Evolutionary conservation across 2,329 filamentous ascomycete genomes (phyloP).

Genomic region (Dactylellina leptospora): DNA sequence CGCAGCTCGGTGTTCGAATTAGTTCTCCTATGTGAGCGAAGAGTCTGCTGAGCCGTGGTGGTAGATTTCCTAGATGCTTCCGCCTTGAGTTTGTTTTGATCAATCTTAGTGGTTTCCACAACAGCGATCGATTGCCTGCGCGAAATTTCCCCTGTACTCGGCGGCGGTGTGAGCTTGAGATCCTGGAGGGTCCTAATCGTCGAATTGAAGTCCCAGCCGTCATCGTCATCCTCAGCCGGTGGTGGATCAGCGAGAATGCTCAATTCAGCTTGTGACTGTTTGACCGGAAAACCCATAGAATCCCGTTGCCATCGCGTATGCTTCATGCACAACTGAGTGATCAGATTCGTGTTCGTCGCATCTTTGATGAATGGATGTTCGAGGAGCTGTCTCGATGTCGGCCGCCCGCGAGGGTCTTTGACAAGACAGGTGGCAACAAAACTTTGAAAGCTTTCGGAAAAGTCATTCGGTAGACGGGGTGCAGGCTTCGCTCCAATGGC

Average conservation of each 20-base stretch:
- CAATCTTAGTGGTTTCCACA: background rate
- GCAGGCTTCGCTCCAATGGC: conserved; percentile 88
- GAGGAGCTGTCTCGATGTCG: conserved; percentile 17
- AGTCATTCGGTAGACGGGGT: conserved; percentile 79
- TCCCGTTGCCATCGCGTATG: background rate
- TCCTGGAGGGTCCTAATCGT: background rate
- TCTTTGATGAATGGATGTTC: conserved; percentile 26
- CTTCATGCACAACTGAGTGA: background rate
- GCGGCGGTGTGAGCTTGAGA: background rate
- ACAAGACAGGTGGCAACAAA: conserved; percentile 89
- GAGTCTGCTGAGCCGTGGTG: background rate
- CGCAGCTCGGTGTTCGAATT: conserved; percentile 15
- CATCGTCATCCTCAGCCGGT: background rate
- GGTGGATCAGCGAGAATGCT: background rate
- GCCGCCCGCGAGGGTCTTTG: conserved; percentile 64
- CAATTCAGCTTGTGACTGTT: background rate
- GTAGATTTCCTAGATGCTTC: background rate
- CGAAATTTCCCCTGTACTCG: background rate
- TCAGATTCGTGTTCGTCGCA: background rate
- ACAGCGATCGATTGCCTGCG: background rate
- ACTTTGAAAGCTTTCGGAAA: conserved; percentile 91
- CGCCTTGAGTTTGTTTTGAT: background rate
- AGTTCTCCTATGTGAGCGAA: conserved; percentile 22
- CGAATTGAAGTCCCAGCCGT: conserved; percentile 8
- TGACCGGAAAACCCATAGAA: background rate